Percentiles rank a stretch among this genome's conserved stretches.
phyloP scores from a whole-genome alignment of 257 asterid species.

The Solanum sitiens region DNA sequence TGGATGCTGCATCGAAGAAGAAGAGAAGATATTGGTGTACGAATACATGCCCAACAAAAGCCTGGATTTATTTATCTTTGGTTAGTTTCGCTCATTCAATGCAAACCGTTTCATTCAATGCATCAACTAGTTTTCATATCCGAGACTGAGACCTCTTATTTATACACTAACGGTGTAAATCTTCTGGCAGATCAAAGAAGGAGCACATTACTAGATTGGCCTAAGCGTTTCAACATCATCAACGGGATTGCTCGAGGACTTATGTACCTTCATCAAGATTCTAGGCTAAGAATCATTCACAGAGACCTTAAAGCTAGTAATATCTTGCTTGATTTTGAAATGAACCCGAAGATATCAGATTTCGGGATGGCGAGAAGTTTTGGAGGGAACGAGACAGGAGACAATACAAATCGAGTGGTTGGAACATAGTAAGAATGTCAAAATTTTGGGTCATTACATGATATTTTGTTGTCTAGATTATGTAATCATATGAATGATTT shows the following conservation, averaged over 20 bases:
- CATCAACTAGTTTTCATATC: neutral
- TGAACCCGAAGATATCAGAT: constrained; percentile 31
- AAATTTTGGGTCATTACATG: neutral
- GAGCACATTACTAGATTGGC: constrained; percentile 15
- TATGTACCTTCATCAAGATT: constrained; percentile 29
- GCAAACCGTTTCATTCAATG: neutral
- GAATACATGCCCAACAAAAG: constrained; percentile 29
- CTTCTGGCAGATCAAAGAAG: constrained; percentile 10
- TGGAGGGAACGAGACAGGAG: constrained; percentile 26
- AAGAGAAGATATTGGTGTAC: constrained; percentile 27
- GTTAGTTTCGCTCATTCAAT: constrained; percentile 1
- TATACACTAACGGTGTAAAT: neutral
- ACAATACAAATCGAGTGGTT: constrained; percentile 20
- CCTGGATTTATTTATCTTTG: constrained; percentile 23
- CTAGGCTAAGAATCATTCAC: constrained; percentile 21
- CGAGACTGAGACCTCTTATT: neutral
- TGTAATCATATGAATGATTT: neutral
- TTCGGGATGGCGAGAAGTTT: constrained; percentile 24
- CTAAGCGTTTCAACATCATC: constrained; percentile 18
- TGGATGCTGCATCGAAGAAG: constrained; percentile 28
- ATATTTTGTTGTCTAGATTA: neutral
- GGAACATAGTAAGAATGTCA: constrained; percentile 21
- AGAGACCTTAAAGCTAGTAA: constrained; percentile 27
- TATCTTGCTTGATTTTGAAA: constrained; percentile 16
- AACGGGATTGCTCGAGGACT: constrained; percentile 31